Base-by-base conservation (phyloP, 176 grass and related monocot genomes). In the Coix lacrymajobi region DNA sequence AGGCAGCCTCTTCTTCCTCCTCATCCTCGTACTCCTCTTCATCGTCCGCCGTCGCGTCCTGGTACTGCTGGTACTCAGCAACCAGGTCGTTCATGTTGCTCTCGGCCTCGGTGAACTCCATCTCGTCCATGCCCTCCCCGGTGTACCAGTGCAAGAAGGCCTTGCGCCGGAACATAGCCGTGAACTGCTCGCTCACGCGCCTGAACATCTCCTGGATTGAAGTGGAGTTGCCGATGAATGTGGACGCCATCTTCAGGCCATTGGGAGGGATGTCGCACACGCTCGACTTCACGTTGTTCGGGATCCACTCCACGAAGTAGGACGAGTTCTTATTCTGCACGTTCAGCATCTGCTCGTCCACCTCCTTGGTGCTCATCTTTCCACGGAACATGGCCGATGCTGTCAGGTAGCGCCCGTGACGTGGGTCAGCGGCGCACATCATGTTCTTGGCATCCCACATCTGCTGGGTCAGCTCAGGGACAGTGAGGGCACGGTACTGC, bases 391-490 rank as follows among this genome's bases (percentile, higher is more conserved):
- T 93, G 54, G 90, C 92, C 0, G 95, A 98, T 30, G 92, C 92
- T 1, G 95, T 95, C 63, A 98, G 88, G 74, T 98, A 98, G 32
- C 92, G 84, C 5, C 92, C 90, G 2, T 98, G 92, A 1, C 96
- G 37, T 14, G 96, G 96, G 68, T 98, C 96, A 6, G 96, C 92
- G 13, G 90, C 92, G 2, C 96, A 98, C 96, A 98, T 98, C 95
- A 98, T 98, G 86, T 98, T 98, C 91, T 98, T 98, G 25, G 96
- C 33, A 6, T 98, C 96, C 92, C 96, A 98, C 96, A 98, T 98
- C 75, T 98, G 92, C 73, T 95, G 96, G 46, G 91, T 98, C 61
- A 98, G 85, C 90, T 95, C 92, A 0, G 92, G 96, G 20, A 98
- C 96, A 12, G 96, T 95, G 10, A 95, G 88, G 30, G 96, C 81